Base-by-base conservation (phyloP, 2,329 filamentous ascomycete species). In the Aspergillus sp. region DNA sequence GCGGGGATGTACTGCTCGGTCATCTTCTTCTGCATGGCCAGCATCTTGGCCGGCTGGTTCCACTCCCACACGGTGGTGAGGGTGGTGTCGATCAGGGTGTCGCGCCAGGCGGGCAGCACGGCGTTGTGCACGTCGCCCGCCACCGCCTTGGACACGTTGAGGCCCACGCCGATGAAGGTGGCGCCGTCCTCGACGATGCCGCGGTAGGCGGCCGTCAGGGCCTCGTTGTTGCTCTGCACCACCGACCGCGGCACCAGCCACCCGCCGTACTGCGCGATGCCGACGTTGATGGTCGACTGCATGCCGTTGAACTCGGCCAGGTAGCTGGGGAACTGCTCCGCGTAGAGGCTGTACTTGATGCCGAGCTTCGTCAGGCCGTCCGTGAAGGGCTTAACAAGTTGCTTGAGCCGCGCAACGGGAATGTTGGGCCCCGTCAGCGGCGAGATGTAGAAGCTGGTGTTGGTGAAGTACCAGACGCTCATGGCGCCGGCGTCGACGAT, bases 401-500 rank as follows among this genome's bases (percentile, higher is more conserved):
- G 57, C 34, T 73, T 60, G 10, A 81, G 70, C 40, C 82, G 58
- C 4, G 58, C 63, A 2, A 72, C 64, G 2, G 72, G 74, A 53
- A 79, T 76, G 59, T 75, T 72, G 34, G 77, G 81, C 1, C 72
- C 77, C 0, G 77, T 82, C 21, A 81, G 57, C 3, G 76, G 75
- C 0, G 68, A 67, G 21, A 84, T 65, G 20, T 63, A 62, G 25
- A 76, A 75, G 59, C 80, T 82, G 1, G 77, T 77, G 56, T 75
- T 79, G 5, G 83, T 71, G 55, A 80, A 76, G 56, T 72, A 74
- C 65, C 78, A 83, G n/a, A 78, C 68, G 23, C 72, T 66, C 71
- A 77, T 79, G 17, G 73, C 71, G 9, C 81, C 82, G 2, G 75
- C 68, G 54, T 81, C 79, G 14, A 80, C 72, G 52, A 82, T 75